Conservation (phyloP, 2,329 filamentous ascomycete species). For the Corynespora cassiicola region DNA sequence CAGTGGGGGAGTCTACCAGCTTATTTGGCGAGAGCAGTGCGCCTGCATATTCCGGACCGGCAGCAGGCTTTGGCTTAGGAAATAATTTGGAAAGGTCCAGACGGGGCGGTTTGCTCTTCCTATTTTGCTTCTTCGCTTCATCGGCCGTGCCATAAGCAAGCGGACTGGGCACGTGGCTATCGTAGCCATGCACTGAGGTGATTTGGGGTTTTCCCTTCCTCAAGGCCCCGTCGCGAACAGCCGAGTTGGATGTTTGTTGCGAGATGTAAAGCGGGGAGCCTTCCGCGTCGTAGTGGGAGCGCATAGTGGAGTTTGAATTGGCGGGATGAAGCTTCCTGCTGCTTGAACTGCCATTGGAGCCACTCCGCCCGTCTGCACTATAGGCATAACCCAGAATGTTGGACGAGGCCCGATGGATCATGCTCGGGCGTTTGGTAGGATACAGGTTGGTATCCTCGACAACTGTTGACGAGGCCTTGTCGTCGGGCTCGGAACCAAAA, state of each 20-base stretch:
- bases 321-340: constrained; percentile 36
- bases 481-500: constrained; percentile 32
- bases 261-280: constrained; percentile 49
- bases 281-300: constrained; percentile 51
- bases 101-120: constrained; percentile 43
- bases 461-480: constrained; percentile 23
- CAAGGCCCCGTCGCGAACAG: constrained; percentile 51
- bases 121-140: constrained; percentile 25
- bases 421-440: constrained; percentile 20
- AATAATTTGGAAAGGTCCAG: constrained; percentile 53
- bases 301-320: constrained; percentile 48
- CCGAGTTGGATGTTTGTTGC: constrained; percentile 53
- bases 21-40: constrained; percentile 46
- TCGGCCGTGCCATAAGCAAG: constrained; percentile 27
- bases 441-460: constrained; percentile 23
- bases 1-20: constrained; percentile 48
- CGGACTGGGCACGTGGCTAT: constrained; percentile 21
- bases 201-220: constrained; percentile 45
- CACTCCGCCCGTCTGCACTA: constrained; percentile 26
- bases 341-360: constrained; percentile 36
- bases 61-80: constrained; percentile 39
- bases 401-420: constrained; percentile 42
- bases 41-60: constrained; percentile 17
- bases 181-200: constrained; percentile 14
- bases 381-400: constrained; percentile 36